Evolutionary conservation across 352 stramenopile genomes (phyloP).

Genomic region (Thalassiosira hispida): DNA sequence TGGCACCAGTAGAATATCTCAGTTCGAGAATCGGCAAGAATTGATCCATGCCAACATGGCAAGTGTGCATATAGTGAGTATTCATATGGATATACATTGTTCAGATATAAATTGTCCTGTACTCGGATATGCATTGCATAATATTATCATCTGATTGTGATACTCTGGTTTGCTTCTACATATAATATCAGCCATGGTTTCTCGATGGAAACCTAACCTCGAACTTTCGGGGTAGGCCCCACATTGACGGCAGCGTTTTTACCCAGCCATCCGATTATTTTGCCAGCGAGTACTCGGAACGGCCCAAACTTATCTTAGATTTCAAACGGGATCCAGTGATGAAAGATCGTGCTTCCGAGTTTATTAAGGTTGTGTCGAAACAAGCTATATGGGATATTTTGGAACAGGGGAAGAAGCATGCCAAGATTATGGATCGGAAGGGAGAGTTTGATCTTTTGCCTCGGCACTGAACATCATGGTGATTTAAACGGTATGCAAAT

Average conservation of each 20-base stretch:
- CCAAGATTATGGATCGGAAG: constrained; percentile 62
- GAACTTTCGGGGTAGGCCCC: constrained; percentile 60
- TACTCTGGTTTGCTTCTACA: not conserved
- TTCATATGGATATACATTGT: not conserved
- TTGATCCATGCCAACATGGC: constrained; percentile 80
- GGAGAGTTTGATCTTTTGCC: constrained; percentile 56
- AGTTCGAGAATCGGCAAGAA: constrained; percentile 66
- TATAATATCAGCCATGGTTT: constrained; percentile 68
- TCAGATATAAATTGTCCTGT: not conserved
- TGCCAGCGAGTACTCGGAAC: constrained; percentile 23
- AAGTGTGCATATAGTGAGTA: constrained; percentile 78
- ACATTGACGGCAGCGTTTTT: constrained; percentile 82
- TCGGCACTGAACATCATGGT: not conserved
- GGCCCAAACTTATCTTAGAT: constrained; percentile 64
- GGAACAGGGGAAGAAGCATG: constrained; percentile 69
- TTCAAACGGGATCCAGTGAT: constrained; percentile 71
- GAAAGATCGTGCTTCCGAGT: constrained; percentile 56
- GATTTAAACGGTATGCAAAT: too few species aligned
- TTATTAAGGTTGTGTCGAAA: constrained; percentile 70
- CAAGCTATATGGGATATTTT: constrained; percentile 77
- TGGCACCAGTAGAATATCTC: constrained; percentile 63
- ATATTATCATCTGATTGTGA: not conserved
- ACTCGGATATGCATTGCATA: too few species aligned
- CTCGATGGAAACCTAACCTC: constrained; percentile 70
- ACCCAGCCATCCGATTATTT: constrained; percentile 65